These are phyloP conservation scores for Sisymbrium altissimum DNA, from an alignment of 345 rosid genomes.

Conservation along the genomic window DNA sequence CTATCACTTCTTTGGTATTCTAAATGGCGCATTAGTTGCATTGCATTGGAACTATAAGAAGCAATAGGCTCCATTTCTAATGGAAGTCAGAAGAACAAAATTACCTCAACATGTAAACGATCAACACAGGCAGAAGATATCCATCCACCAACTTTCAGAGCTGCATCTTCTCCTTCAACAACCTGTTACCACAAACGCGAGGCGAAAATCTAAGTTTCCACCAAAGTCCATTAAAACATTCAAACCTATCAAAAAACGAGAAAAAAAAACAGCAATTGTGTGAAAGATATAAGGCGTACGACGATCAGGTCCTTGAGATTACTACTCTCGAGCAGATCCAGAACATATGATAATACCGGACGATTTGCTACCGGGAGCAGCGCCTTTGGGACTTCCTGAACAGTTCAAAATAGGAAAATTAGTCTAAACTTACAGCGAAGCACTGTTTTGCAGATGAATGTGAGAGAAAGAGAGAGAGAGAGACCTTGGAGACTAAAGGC, in stretches of 20 bases:
- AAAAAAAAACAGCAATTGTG: neutral
- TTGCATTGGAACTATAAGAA: neutral
- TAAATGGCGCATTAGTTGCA: neutral
- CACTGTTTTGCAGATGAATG: neutral
- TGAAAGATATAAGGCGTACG: conserved; percentile 39
- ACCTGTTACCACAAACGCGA: conserved; percentile 46
- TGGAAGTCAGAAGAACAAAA: neutral
- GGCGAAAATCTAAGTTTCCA: neutral
- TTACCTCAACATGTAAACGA: conserved; percentile 88
- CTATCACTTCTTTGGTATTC: neutral
- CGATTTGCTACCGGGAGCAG: conserved; percentile 93
- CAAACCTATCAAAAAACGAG: neutral
- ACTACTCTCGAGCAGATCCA: conserved; percentile 73
- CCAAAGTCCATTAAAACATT: neutral
- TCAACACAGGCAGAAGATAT: conserved; percentile 82
- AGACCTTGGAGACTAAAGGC: conserved; percentile 87
- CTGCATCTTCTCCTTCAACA: conserved; percentile 90
- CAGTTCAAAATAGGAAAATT: neutral
- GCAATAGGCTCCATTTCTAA: neutral
- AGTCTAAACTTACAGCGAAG: neutral
- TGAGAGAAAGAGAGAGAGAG: neutral
- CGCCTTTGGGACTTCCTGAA: conserved; percentile 88
- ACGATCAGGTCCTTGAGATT: conserved; percentile 92
- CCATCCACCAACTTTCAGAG: conserved; percentile 84
- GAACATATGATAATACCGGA: conserved; percentile 74